Evolutionary conservation across 2,329 filamentous ascomycete species (phyloP).

Genomic region (Clonostachys sp.): DNA sequence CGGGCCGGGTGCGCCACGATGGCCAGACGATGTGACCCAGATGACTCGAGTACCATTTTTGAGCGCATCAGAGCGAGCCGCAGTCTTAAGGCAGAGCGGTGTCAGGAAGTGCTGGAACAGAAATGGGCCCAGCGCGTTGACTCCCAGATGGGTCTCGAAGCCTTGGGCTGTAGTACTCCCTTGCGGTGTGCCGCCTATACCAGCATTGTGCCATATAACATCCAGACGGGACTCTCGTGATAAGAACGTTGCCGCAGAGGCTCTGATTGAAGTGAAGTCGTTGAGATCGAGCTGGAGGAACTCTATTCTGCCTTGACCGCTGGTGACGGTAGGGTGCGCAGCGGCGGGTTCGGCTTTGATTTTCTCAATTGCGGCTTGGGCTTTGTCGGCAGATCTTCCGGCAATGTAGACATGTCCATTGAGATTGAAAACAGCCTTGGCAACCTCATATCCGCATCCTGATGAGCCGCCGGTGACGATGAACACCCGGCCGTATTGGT

Average conservation of each 20-base stretch:
- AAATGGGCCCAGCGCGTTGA: slow-evolving; percentile 2
- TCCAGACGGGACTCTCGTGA: slow-evolving; percentile 19
- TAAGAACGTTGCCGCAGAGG: slow-evolving; percentile 13
- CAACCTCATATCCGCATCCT: slow-evolving; percentile 40
- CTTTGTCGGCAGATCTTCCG: slow-evolving; percentile 33
- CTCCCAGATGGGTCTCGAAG: slow-evolving; percentile 3
- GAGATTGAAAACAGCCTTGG: slow-evolving; percentile 40
- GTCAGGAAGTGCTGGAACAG: slow-evolving; percentile 3
- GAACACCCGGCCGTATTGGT: slow-evolving; percentile 24
- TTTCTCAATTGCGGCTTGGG: slow-evolving; percentile 27
- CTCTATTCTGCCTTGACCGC: slow-evolving; percentile 19
- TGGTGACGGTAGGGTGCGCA: too few species aligned
- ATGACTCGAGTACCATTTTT: slow-evolving; percentile 12
- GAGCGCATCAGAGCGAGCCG: slow-evolving; percentile 7
- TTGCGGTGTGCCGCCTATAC: slow-evolving; percentile 2
- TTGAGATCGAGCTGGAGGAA: slow-evolving; percentile 33
- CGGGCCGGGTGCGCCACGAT: not conserved
- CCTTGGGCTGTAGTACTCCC: slow-evolving; percentile 2
- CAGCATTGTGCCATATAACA: slow-evolving; percentile 33
- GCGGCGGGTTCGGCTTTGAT: slow-evolving; percentile 17
- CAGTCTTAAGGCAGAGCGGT: slow-evolving; percentile 1
- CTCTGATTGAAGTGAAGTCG: slow-evolving; percentile 21
- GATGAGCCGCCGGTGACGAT: slow-evolving; percentile 32
- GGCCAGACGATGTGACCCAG: slow-evolving; percentile 7
- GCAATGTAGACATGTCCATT: slow-evolving; percentile 46